These are phyloP conservation scores for Citeromyces siamensis DNA, from an alignment of 1,139 yeast species.

Conservation along the genomic window DNA sequence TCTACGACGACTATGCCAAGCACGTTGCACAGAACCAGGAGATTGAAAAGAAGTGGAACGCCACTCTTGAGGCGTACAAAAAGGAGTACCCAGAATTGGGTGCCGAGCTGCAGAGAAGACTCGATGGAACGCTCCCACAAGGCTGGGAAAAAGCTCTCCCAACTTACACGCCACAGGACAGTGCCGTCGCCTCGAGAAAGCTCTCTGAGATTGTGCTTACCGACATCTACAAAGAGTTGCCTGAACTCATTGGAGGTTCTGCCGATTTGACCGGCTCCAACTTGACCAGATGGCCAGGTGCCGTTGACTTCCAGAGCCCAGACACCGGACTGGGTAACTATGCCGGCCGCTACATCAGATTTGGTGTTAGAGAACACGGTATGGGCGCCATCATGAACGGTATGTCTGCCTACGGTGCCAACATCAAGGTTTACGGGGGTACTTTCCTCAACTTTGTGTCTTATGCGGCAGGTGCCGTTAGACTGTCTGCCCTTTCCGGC, in stretches of 20 bases:
- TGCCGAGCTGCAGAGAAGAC: slow-evolving; percentile 75
- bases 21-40: slow-evolving; percentile 52
- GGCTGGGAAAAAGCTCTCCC: slow-evolving; percentile 81
- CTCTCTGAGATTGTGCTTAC: slow-evolving; percentile 76
- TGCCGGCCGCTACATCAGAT: slow-evolving; percentile 91
- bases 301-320: slow-evolving; percentile 92
- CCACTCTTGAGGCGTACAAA: slow-evolving; percentile 46
- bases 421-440: slow-evolving; percentile 91
- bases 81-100: slow-evolving; percentile 69
- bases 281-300: slow-evolving; percentile 80
- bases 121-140: slow-evolving; percentile 68
- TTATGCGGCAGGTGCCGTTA: slow-evolving; percentile 94
- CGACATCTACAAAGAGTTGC: slow-evolving; percentile 51
- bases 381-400: slow-evolving; percentile 99
- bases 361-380: slow-evolving; percentile 99
- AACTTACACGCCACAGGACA: slow-evolving; percentile 63
- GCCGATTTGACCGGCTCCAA: slow-evolving; percentile 98
- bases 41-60: slow-evolving; percentile 66
- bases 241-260: slow-evolving; percentile 95
- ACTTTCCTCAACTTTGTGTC: slow-evolving; percentile 98
- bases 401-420: slow-evolving; percentile 91
- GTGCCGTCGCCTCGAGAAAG: slow-evolving; percentile 90
- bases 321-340: slow-evolving; percentile 73
- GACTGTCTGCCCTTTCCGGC: slow-evolving; percentile 90
- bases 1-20: slow-evolving; percentile 53